Evolutionary conservation across 2,329 filamentous ascomycete species (phyloP), one percentile per base, ranked within the genome.

Genomic region (Pestalotiopsis sp.): DNA sequence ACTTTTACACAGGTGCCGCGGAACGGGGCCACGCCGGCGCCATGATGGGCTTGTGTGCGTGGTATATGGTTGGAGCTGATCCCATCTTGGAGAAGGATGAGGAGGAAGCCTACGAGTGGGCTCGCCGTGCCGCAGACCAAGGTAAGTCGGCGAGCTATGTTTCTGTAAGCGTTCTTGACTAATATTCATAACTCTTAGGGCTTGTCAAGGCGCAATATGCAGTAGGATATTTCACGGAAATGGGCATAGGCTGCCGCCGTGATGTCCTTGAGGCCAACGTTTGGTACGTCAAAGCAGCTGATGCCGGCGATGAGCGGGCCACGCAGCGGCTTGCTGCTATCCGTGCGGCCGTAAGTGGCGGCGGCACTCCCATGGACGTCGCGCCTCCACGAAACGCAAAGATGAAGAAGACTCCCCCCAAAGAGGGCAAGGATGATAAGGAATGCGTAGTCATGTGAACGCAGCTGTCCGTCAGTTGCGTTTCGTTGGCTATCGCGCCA

Each of bases 21-120:
- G 93, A 97, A 76, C 86, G 88, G 60, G 94, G 93, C 1, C 92
- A 98, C 76, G 86, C 94, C 0, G 88, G 90, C 62, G 95, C 94
- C 62, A 98, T 98, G 94, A 97, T 99, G 95, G 95, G 95, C 4
- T 85, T 99, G 9, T 99, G 96, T 81, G 96, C 96, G 12, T 99
- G 96, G 96, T 99, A 98, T 80, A 92, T 98, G 87, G 92, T 98
- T 55, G 96, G 96, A 12, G 96, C 96, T 1, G 92, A 95, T 73
- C 94, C 95, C 0, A 90, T 98, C 14, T 83, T 99, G 25, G 95
- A 97, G 70, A 97, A 96, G 81, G 95, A 99, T 75, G 95, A 98
- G 79, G 92, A 92, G 73, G 96, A 99, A 80, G 96, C 96, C 11
- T 98, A 97, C 76, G 95, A 97, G 79, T 99, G 96, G 96, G 95